A percentile compares a stretch with the other conserved stretches of the same genome.
phyloP scores from a whole-genome alignment of 2,329 filamentous ascomycete genomes.

The Fusarium subtropicale region DNA sequence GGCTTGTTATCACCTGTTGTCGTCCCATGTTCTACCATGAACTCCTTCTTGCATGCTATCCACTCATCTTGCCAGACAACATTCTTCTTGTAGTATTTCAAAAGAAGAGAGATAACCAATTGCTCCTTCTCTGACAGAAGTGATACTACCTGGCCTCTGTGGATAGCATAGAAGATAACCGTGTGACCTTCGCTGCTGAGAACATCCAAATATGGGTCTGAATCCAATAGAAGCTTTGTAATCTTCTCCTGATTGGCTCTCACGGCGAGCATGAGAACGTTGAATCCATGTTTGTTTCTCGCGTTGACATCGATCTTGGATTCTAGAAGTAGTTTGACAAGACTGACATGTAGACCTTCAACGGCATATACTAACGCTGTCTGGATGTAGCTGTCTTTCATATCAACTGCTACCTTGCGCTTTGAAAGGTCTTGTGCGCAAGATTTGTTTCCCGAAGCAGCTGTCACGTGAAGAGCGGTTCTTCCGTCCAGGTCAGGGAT shows the following conservation, averaged over 20 bases:
- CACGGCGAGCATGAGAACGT: constrained; percentile 3
- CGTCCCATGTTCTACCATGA: constrained; percentile 2
- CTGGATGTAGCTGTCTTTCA: neutral
- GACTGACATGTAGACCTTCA: neutral
- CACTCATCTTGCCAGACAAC: constrained; percentile 4
- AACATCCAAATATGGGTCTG: neutral
- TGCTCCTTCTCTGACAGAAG: neutral
- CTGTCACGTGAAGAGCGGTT: constrained; percentile 4
- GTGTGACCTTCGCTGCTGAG: constrained; percentile 4
- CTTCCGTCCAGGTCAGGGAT: neutral
- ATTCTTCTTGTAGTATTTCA: constrained; percentile 9
- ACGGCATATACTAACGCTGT: constrained; percentile 6
- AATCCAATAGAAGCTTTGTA: neutral
- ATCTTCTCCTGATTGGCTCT: constrained; percentile 1
- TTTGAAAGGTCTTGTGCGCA: constrained; percentile 1
- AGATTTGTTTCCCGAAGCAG: neutral
- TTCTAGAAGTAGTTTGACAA: constrained; percentile 1
- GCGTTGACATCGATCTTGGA: neutral
- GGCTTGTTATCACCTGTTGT: neutral
- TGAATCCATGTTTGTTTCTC: neutral
- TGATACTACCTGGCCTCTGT: neutral
- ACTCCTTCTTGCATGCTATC: constrained; percentile 1
- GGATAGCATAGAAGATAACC: neutral
- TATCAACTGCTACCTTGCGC: neutral
- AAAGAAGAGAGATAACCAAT: neutral